phyloP scores from a whole-genome alignment of 768 basidiomycete genomes.

The Termitomyces sp. region DNA sequence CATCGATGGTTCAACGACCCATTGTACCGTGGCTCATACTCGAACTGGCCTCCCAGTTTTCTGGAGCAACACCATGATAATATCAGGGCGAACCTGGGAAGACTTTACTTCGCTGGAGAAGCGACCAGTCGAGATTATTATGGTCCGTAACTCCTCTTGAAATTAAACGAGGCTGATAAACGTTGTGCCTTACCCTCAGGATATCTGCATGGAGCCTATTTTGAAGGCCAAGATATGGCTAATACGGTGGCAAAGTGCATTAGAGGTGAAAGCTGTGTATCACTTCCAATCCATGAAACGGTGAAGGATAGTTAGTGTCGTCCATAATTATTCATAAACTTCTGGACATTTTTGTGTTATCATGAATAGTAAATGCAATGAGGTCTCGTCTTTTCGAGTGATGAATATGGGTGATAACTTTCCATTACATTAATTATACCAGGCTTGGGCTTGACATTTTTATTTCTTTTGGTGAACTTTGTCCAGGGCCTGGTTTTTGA shows the following conservation, averaged over 20 bases:
- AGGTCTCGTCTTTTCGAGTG: no score
- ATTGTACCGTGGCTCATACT: neutral
- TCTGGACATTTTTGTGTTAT: no score
- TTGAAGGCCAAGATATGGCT: neutral
- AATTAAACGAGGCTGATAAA: neutral
- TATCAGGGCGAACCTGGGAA: neutral
- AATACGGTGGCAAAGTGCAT: neutral
- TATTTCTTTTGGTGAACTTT: no score
- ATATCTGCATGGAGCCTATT: neutral
- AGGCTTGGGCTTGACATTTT: no score
- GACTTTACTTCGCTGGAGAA: neutral
- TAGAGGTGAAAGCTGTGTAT: neutral
- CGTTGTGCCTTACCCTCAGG: neutral
- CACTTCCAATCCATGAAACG: neutral
- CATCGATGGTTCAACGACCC: neutral
- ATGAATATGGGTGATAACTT: no score
- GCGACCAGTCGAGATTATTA: neutral
- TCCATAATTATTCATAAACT: no score
- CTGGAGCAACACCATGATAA: neutral
- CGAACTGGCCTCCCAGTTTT: neutral
- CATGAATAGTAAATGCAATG: no score
- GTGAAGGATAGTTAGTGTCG: neutral
- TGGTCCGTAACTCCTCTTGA: neutral
- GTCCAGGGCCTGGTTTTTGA: no score
- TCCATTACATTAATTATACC: no score